Evolutionary conservation across 139 green algal genomes (phyloP).

Genomic region (Edaphochlamys debaryana): DNA sequence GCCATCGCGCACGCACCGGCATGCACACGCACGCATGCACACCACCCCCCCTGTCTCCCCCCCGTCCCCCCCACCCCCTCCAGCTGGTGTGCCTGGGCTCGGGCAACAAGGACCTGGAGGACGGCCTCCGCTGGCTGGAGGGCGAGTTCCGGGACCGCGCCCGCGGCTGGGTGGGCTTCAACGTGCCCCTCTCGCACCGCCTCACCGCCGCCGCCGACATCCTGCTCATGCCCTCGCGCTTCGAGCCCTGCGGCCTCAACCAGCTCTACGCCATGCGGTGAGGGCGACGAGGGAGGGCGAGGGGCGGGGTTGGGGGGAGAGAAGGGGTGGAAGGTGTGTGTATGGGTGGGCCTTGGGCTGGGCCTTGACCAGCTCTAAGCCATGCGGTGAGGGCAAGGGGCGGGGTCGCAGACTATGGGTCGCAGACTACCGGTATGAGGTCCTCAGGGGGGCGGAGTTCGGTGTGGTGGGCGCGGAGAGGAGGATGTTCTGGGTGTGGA

Average conservation of each 20-base stretch:
- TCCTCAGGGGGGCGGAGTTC: too few relatives aligned
- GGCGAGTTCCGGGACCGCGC: conserved; percentile 66
- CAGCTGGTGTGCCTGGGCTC: conserved; percentile 88
- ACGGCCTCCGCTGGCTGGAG: conserved; percentile 65
- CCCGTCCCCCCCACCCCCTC: background rate
- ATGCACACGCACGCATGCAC: too few relatives aligned
- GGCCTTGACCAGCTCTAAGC: background rate
- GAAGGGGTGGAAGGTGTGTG: background rate
- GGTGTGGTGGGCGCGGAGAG: too few relatives aligned
- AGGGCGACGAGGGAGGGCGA: background rate
- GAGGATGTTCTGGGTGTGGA: too few relatives aligned
- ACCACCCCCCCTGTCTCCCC: background rate
- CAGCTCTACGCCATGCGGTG: conserved; percentile 82
- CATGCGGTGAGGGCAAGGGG: too few relatives aligned
- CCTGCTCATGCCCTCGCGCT: conserved; percentile 84
- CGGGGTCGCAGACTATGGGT: too few relatives aligned
- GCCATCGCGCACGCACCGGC: too few relatives aligned
- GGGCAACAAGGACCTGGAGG: conserved; percentile 81
- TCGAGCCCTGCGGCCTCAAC: conserved; percentile 90
- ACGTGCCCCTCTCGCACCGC: conserved; percentile 82
- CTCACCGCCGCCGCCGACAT: conserved; percentile 82
- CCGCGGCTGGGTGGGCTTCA: conserved; percentile 93
- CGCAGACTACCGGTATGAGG: too few relatives aligned
- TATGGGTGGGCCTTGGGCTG: background rate
- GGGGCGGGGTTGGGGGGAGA: background rate